phyloP scores from a whole-genome alignment of 2,329 filamentous ascomycete genomes.

The Ophiostoma quercus region DNA sequence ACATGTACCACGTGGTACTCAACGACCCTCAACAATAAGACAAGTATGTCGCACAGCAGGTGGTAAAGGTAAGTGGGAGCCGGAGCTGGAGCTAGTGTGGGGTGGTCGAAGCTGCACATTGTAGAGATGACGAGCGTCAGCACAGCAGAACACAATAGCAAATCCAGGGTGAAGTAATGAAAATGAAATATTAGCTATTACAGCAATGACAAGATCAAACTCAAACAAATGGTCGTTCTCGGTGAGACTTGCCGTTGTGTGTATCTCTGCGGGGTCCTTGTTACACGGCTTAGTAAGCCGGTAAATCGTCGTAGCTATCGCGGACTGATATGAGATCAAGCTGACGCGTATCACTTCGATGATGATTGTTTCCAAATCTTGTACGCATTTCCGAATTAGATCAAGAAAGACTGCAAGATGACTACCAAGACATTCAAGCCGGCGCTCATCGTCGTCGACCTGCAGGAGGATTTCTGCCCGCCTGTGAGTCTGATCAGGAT shows the following conservation, averaged over 20 bases:
- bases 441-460: conserved; percentile 68
- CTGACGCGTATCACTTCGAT: background rate
- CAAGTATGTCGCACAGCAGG: background rate
- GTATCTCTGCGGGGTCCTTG: background rate
- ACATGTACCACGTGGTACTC: conserved; percentile 14
- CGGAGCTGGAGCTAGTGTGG: background rate
- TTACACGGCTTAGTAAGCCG: background rate
- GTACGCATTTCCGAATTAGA: background rate
- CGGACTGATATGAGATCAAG: background rate
- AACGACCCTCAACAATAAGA: background rate
- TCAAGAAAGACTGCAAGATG: background rate
- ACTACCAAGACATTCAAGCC: conserved; percentile 38
- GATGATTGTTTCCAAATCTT: too few species aligned
- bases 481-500: conserved; percentile 62
- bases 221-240: background rate
- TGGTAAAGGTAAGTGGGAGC: background rate
- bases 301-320: background rate
- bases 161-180: background rate
- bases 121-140: background rate
- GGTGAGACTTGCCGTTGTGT: background rate
- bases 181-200: too few species aligned
- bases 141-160: background rate
- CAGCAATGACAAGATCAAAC: background rate
- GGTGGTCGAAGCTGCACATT: background rate
- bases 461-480: conserved; percentile 93